These are phyloP conservation scores for Cadophora sp. DNA, from an alignment of 2,329 filamentous ascomycete genomes.

Conservation along the genomic window DNA sequence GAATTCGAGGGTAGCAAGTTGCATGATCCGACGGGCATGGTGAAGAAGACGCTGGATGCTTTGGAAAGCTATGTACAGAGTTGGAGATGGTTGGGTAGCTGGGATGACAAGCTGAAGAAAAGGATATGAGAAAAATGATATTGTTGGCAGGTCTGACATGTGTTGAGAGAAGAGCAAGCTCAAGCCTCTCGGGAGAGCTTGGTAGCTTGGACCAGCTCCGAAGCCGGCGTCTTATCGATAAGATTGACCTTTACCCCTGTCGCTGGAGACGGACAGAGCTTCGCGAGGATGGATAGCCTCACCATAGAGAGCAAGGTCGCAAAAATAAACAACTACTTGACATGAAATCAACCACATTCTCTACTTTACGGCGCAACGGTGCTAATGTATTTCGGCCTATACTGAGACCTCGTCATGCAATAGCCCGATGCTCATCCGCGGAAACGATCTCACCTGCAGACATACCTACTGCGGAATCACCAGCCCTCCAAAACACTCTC, in stretches of 20 bases:
- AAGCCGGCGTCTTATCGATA: constrained; percentile 34
- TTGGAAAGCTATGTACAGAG: constrained; percentile 63
- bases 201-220: neutral
- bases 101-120: constrained; percentile 50
- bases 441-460: neutral
- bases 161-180: neutral
- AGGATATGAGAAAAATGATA: constrained; percentile 12
- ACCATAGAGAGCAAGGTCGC: neutral
- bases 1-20: constrained; percentile 76
- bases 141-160: neutral
- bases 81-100: constrained; percentile 75
- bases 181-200: neutral
- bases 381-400: no score
- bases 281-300: neutral
- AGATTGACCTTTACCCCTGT: constrained; percentile 8
- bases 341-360: constrained; percentile 27
- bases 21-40: constrained; percentile 60
- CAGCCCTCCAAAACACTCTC: constrained; percentile 29
- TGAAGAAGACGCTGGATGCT: constrained; percentile 65
- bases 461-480: neutral
- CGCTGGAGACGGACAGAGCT: no score
- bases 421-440: neutral
- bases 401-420: neutral
- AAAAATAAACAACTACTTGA: neutral
- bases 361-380: neutral